phyloP scores from a whole-genome alignment of 1,139 yeast genomes.

The Meyerozyma athensensis region DNA sequence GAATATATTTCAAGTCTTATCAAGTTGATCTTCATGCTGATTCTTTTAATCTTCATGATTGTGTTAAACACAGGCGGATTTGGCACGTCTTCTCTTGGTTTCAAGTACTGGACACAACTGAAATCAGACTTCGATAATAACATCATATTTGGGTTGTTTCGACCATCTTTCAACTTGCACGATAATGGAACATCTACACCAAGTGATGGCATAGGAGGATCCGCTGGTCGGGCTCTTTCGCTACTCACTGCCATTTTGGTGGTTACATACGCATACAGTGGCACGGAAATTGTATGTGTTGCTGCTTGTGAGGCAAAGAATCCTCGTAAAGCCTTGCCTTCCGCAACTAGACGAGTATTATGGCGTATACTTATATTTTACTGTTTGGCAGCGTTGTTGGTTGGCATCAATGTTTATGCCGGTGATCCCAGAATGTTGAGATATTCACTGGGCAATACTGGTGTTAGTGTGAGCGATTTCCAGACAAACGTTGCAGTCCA shows the following conservation, averaged over 20 bases:
- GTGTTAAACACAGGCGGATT: conserved; percentile 50
- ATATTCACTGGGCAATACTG: conserved; percentile 39
- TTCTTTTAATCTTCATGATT: conserved; percentile 61
- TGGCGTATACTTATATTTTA: conserved; percentile 69
- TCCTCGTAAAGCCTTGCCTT: conserved; percentile 74
- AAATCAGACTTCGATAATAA: conserved; percentile 46
- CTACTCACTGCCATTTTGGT: conserved; percentile 58
- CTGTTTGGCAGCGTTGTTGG: conserved; percentile 63
- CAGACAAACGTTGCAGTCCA: conserved; percentile 28
- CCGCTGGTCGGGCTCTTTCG: conserved; percentile 60
- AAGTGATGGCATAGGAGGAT: conserved; percentile 54
- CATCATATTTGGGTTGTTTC: conserved; percentile 63
- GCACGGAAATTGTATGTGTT: conserved; percentile 77
- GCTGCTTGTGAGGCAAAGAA: conserved; percentile 85
- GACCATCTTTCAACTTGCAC: conserved; percentile 60
- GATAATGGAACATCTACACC: conserved; percentile 47
- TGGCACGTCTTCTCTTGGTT: conserved; percentile 52
- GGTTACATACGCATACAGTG: conserved; percentile 71
- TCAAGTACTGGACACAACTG: conserved; percentile 57
- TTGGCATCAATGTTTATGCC: conserved; percentile 66
- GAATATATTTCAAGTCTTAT: conserved; percentile 61
- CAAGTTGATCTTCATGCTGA: conserved; percentile 51
- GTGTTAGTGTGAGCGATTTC: conserved; percentile 21
- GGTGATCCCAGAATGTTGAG: conserved; percentile 70
- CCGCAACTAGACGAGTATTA: conserved; percentile 71